A percentile compares a stretch with the other conserved stretches of the same genome.
Conservation (phyloP, 306 rosid genomes). For the Pyrus bretschneideri region DNA sequence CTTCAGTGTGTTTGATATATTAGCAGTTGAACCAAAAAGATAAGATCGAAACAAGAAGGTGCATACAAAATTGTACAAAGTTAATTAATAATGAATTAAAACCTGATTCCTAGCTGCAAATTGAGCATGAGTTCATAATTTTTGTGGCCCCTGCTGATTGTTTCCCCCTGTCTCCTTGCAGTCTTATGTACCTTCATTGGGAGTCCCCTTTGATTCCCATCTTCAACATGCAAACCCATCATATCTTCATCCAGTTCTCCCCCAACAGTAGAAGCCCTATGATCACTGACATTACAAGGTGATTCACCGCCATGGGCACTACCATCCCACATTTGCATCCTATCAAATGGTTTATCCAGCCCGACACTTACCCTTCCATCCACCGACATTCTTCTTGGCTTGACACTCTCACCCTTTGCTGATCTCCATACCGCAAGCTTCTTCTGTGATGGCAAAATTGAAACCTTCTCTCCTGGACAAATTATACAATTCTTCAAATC, state of each 20-base stretch:
- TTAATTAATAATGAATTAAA: not conserved
- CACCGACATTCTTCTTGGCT: slow-evolving; percentile 59
- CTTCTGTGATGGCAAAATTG: slow-evolving; percentile 72
- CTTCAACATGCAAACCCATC: slow-evolving; percentile 18
- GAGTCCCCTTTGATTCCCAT: slow-evolving; percentile 15
- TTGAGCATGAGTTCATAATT: slow-evolving; percentile 89
- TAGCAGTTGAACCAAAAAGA: not conserved
- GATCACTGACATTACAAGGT: not conserved
- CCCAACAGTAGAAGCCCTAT: slow-evolving; percentile 25
- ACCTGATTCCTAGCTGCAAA: slow-evolving; percentile 89
- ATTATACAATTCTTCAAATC: slow-evolving; percentile 40
- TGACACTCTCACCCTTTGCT: slow-evolving; percentile 38
- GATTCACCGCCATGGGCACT: slow-evolving; percentile 15
- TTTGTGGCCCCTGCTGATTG: slow-evolving; percentile 73
- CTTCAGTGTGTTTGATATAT: not conserved
- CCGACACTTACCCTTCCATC: slow-evolving; percentile 70
- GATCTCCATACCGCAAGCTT: slow-evolving; percentile 79
- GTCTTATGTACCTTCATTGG: slow-evolving; percentile 42
- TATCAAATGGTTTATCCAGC: slow-evolving; percentile 52
- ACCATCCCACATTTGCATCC: slow-evolving; percentile 56
- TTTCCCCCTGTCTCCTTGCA: slow-evolving; percentile 75
- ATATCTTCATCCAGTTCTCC: slow-evolving; percentile 40
- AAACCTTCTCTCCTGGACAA: slow-evolving; percentile 63
- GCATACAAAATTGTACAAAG: not conserved
- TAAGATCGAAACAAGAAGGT: not conserved